phyloP scores from a whole-genome alignment of 208 protist genomes.

The Willaertia magna region DNA sequence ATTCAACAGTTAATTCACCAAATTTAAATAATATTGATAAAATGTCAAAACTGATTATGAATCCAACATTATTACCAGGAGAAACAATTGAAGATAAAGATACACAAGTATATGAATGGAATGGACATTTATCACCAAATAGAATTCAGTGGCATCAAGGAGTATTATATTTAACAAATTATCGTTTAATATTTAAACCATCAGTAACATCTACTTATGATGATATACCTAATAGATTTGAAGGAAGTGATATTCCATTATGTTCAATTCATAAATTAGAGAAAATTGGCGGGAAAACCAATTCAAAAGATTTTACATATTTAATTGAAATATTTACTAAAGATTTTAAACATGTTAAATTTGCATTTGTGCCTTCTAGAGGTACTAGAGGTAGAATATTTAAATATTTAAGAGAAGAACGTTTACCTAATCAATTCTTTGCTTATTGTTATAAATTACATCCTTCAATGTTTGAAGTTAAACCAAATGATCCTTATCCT shows the following conservation, averaged over 20 bases:
- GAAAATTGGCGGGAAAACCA: constrained; percentile 1
- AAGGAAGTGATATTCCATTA: not conserved
- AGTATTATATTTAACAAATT: not conserved
- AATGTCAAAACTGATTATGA: not conserved
- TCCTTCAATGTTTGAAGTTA: too few relatives aligned
- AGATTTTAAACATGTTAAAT: not conserved
- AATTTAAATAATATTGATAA: too few relatives aligned
- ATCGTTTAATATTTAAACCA: not conserved
- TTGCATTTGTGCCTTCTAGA: not conserved
- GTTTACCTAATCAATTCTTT: not conserved
- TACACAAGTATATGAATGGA: not conserved
- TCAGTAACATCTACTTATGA: not conserved
- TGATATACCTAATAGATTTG: not conserved
- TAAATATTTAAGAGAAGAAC: not conserved
- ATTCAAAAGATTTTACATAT: not conserved
- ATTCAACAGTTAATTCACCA: too few relatives aligned
- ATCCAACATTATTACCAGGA: not conserved
- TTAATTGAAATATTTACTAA: not conserved
- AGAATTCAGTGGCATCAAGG: not conserved
- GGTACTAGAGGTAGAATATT: not conserved
- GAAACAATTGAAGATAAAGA: not conserved
- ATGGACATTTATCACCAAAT: not conserved
- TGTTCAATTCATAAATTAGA: not conserved
- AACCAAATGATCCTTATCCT: not conserved
- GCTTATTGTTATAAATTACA: not conserved